These are phyloP conservation scores for Podaxis sp. DNA, from an alignment of 768 basidiomycete species.

Conservation along the genomic window DNA sequence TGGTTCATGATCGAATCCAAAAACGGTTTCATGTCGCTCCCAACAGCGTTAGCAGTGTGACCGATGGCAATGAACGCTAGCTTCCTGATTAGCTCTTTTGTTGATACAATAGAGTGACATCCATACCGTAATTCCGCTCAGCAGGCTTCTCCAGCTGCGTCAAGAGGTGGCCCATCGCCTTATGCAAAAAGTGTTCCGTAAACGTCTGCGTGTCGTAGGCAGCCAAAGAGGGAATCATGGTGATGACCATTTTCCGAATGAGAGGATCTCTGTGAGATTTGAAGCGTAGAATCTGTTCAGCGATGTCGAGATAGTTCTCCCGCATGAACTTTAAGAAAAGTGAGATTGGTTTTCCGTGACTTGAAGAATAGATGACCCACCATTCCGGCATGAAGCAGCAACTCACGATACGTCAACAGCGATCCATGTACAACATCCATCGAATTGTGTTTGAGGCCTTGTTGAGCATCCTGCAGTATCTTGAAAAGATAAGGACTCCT, in stretches of 20 bases:
- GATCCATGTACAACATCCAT: conserved; percentile 94
- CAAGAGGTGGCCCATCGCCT: conserved; percentile 90
- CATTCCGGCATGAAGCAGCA: conserved; percentile 92
- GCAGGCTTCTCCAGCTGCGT: conserved; percentile 85
- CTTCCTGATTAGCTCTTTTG: conserved; percentile 16
- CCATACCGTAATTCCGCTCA: conserved; percentile 83
- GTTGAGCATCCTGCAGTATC: conserved; percentile 88
- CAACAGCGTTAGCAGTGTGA: conserved; percentile 88
- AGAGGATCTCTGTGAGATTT: conserved; percentile 83
- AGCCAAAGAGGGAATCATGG: conserved; percentile 92
- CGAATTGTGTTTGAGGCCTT: conserved; percentile 73
- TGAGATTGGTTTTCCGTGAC: not conserved
- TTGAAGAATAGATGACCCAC: conserved; percentile 46
- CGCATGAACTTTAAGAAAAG: conserved; percentile 73
- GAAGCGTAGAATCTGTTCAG: conserved; percentile 88
- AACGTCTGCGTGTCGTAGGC: conserved; percentile 94
- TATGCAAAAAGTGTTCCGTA: conserved; percentile 86
- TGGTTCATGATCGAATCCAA: conserved; percentile 88
- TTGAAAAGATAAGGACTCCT: conserved; percentile 68
- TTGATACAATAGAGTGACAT: not conserved
- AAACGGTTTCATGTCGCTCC: conserved; percentile 94
- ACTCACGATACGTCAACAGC: conserved; percentile 85
- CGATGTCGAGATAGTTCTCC: conserved; percentile 81
- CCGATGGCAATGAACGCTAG: conserved; percentile 95
- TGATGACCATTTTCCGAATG: conserved; percentile 93